Conservation (phyloP, 306 rosid genomes). For the Quercus bicolor region DNA sequence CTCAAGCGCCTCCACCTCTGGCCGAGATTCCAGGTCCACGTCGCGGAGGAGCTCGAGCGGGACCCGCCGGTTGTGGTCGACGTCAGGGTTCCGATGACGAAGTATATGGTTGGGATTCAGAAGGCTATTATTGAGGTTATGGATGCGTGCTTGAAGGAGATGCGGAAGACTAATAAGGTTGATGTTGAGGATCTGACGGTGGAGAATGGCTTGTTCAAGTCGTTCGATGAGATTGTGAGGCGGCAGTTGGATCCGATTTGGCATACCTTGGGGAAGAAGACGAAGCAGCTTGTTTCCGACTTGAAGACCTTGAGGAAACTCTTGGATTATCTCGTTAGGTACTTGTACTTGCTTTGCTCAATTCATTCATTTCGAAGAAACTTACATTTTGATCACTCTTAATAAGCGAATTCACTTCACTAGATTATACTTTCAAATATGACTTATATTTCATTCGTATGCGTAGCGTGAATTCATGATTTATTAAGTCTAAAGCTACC, state of each 20-base stretch:
- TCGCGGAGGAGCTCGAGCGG: constrained; percentile 72
- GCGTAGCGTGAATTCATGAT: no score
- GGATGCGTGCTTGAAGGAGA: constrained; percentile 95
- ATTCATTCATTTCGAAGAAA: no score
- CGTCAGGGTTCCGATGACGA: constrained; percentile 76
- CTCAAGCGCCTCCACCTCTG: constrained; percentile 62
- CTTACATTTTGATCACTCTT: background rate
- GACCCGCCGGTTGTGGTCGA: constrained; percentile 85
- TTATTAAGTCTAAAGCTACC: no score
- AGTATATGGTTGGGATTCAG: constrained; percentile 77
- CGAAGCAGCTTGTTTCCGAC: constrained; percentile 88
- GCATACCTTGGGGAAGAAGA: constrained; percentile 90
- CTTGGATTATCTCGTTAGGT: constrained; percentile 94
- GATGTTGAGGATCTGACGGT: constrained; percentile 87
- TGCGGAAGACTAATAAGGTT: constrained; percentile 93
- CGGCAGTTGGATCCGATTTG: constrained; percentile 96
- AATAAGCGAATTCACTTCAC: background rate
- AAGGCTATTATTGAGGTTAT: constrained; percentile 78
- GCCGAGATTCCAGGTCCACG: constrained; percentile 90
- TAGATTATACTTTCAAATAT: background rate
- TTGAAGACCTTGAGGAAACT: constrained; percentile 84
- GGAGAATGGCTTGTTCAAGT: constrained; percentile 90
- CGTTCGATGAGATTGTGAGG: constrained; percentile 93
- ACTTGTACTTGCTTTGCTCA: background rate
- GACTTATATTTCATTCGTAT: no score